Base-by-base conservation (phyloP, 2,329 filamentous ascomycete species). In the Penicillium vulpinum region DNA sequence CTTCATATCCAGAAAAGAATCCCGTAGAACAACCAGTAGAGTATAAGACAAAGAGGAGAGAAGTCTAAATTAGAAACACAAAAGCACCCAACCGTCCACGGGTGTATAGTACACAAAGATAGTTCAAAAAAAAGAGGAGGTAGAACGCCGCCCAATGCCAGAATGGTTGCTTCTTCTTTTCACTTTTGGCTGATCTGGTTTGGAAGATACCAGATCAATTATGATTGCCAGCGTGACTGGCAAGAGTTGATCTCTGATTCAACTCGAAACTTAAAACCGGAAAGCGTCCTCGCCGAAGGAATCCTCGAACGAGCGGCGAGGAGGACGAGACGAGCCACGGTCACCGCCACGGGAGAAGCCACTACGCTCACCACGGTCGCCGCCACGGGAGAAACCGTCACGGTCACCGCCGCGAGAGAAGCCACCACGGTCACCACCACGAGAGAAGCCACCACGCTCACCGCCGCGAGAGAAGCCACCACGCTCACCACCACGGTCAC, bases 141-240 rank as follows among this genome's bases (percentile, higher is more conserved):
- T 29, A 58, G 48, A 67, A 69, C 67, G 67, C 67, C 67, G 60
- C 57, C 66, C 65, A 58, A 70, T 70, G 67, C 67, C 57, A 66
- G 49, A 54, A 62, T 58, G 53, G 56, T 57, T 57, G 48, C 52
- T 53, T 54, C 59, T 33, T 54, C 29, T 57, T 59, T 58, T 57
- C 59, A 49, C 53, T 57, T 52, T 56, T 51, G 51, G 33, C 29
- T 46, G 29, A 46, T 52, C 36, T 44, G 35, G 21, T 24, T 10
- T 39, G 47, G n/a, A 16, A 28, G 21, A 22, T 13, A 24, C 47
- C 47, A 56, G 49, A 52, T 2, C 26, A 24, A 33, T 36, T 13
- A 43, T 16, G 9, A 24, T 24, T 35, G 35, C 48, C 33, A 52
- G 35, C 8, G 13, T 11, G 13, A n/a, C 54, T 52, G 48, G 22